Base-by-base conservation (phyloP, 2,329 filamentous ascomycete genomes). In the Hypoxylon sp. region DNA sequence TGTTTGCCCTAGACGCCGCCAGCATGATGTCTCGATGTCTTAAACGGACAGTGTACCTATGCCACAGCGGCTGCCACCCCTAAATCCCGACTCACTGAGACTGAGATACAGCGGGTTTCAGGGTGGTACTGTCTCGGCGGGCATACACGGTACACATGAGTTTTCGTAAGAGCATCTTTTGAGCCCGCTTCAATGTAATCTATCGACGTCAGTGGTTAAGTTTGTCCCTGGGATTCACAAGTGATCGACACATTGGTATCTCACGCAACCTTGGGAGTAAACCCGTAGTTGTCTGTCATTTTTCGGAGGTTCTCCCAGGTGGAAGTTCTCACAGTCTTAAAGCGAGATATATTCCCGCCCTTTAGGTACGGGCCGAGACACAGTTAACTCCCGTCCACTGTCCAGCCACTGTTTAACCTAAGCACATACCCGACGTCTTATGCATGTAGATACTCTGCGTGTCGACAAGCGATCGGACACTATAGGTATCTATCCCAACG, bases 31-130 rank as follows among this genome's bases (percentile, higher is more conserved):
- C 53, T 34, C 50, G 15, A 56, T 67, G 67, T 69, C 67, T 69
- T 11, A 65, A 44, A 43, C 48, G 32, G 37, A 53, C 51, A 57
- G 37, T 60, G 39, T 41, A 48, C 46, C 44, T 34, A 51, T 59
- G 30, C 48, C 39, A 68, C 67, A 59, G 56, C 64, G 50, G 61
- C 61, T 65, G 56, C 32, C 41, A 57, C 49, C 54, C 59, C 54
- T 62, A 68, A 68, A 68, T 66, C 51, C 65, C 67, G 67, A 65
- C 15, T 10, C 15, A 10, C 55, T 48, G 24, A 64, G 48, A 60
- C 58, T 19, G 26, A 64, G 41, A 62, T 62, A 52, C 53, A 62
- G 49, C 37, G 39, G 50, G 67, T 68, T 64, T 68, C 65, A 68
- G 58, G 24, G 62, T 66, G 65, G 47, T 47, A 62, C 67, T 64